phyloP scores from a whole-genome alignment of 495 filamentous ascomycete species.

The Hypoxylon fragiforme region DNA sequence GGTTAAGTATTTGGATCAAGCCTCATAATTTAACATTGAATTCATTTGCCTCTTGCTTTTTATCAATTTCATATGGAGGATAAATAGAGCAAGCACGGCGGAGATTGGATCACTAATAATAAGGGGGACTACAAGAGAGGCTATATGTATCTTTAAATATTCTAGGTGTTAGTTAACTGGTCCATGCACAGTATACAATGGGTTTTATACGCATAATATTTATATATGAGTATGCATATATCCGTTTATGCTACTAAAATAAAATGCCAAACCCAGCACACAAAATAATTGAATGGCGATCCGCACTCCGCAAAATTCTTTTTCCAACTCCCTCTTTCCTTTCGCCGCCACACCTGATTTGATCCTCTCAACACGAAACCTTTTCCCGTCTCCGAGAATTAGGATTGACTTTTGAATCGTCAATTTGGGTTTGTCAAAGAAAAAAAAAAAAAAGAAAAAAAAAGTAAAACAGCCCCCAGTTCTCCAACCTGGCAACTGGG shows the following conservation, averaged over 20 bases:
- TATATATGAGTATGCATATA: too few species aligned
- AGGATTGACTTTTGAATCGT: constrained; percentile 13
- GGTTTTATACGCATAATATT: neutral
- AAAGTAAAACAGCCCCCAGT: neutral
- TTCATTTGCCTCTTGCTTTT: too few species aligned
- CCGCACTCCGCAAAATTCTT: constrained; percentile 39
- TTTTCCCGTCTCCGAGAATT: constrained; percentile 37
- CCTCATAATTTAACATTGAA: too few species aligned
- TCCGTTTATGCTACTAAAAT: too few species aligned
- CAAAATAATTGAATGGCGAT: neutral
- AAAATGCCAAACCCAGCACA: neutral
- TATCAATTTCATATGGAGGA: too few species aligned
- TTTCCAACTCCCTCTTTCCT: constrained; percentile 37
- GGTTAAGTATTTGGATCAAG: constrained; percentile 26
- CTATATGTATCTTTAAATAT: too few species aligned
- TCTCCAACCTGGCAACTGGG: too few species aligned
- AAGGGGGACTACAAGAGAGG: neutral
- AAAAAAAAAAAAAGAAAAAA: constrained; percentile 16
- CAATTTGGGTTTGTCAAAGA: constrained; percentile 1
- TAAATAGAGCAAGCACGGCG: too few species aligned
- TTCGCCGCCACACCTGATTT: constrained; percentile 30
- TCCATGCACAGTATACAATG: too few species aligned
- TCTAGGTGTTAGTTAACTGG: too few species aligned
- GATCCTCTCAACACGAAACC: constrained; percentile 31
- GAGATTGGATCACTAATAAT: neutral